Evolutionary conservation across 208 protist species (phyloP).

Genomic region (Trypanosoma melophagium): DNA sequence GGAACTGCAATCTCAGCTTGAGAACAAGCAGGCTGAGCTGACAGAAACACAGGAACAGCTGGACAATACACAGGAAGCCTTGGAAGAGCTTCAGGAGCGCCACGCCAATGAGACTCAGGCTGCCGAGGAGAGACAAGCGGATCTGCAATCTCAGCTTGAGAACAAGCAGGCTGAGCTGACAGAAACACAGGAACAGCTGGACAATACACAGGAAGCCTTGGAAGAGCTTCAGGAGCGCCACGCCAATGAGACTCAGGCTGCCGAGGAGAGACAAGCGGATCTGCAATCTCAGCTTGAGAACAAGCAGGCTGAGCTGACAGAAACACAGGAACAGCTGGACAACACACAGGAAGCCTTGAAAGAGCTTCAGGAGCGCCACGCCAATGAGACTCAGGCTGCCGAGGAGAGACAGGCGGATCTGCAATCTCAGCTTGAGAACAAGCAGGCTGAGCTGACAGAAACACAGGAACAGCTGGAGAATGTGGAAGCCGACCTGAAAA

Average conservation of each 20-base stretch:
- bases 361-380: slow-evolving; percentile 17
- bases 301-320: slow-evolving; percentile 1
- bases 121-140: slow-evolving; percentile 21
- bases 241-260: slow-evolving; percentile 6
- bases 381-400: slow-evolving; percentile 17
- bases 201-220: slow-evolving; percentile 21
- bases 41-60: background rate
- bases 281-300: slow-evolving; percentile 9
- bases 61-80: background rate
- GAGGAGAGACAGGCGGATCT: slow-evolving; percentile 19
- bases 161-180: slow-evolving; percentile 2
- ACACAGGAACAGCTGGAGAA: background rate
- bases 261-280: slow-evolving; percentile 14
- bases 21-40: slow-evolving; percentile 3
- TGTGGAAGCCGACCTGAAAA: slow-evolving; percentile 1
- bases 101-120: slow-evolving; percentile 17
- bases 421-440: slow-evolving; percentile 9
- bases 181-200: slow-evolving; percentile 22
- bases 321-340: slow-evolving; percentile 26
- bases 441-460: background rate
- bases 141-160: slow-evolving; percentile 6
- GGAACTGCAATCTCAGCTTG: slow-evolving; percentile 1
- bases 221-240: slow-evolving; percentile 13
- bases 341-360: slow-evolving; percentile 24
- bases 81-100: slow-evolving; percentile 16